Percentiles rank a stretch among this genome's conserved stretches.
phyloP scores from a whole-genome alignment of 352 stramenopile genomes.

The Phytophthora fragariaefolia region DNA sequence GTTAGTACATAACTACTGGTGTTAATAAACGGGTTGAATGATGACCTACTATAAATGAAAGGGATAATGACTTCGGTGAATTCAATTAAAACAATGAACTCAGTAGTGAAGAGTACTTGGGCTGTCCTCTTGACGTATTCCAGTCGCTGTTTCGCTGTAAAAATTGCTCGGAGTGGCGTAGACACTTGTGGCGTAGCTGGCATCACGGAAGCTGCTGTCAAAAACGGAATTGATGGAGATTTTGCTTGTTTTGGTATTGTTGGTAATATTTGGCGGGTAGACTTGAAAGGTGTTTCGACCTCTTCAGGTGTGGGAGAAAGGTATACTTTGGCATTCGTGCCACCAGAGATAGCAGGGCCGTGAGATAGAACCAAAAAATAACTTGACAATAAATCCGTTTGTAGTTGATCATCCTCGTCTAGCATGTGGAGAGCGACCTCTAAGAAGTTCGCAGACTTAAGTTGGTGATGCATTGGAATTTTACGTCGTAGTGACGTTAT shows the following conservation, averaged over 20 bases:
- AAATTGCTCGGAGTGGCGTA: conserved; percentile 5
- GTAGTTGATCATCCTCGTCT: conserved; percentile 15
- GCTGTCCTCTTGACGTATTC: conserved; percentile 25
- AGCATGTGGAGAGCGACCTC: conserved; percentile 29
- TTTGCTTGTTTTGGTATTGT: conserved; percentile 12
- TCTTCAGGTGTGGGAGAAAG: not conserved
- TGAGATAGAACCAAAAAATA: conserved; percentile 10
- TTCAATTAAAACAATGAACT: conserved; percentile 44
- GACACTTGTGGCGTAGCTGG: not conserved
- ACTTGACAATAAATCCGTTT: conserved; percentile 3
- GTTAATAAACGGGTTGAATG: not conserved
- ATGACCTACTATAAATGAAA: conserved; percentile 39
- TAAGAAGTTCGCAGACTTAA: conserved; percentile 25
- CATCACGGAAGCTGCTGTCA: not conserved
- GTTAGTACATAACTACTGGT: not conserved
- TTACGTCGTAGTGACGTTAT: conserved; percentile 10
- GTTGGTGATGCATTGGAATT: conserved; percentile 19
- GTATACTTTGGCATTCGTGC: conserved; percentile 5
- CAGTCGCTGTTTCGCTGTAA: conserved; percentile 11
- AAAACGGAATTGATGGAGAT: conserved; percentile 2
- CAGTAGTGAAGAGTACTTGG: conserved; percentile 38
- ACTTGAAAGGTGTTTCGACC: conserved; percentile 1
- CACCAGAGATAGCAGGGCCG: not conserved
- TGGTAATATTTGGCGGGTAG: not conserved
- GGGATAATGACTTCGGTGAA: conserved; percentile 50